Percentiles rank a stretch among this genome's conserved stretches.
Conservation (phyloP, 2,329 filamentous ascomycete species). For the Ceratocystis harringtonii region DNA sequence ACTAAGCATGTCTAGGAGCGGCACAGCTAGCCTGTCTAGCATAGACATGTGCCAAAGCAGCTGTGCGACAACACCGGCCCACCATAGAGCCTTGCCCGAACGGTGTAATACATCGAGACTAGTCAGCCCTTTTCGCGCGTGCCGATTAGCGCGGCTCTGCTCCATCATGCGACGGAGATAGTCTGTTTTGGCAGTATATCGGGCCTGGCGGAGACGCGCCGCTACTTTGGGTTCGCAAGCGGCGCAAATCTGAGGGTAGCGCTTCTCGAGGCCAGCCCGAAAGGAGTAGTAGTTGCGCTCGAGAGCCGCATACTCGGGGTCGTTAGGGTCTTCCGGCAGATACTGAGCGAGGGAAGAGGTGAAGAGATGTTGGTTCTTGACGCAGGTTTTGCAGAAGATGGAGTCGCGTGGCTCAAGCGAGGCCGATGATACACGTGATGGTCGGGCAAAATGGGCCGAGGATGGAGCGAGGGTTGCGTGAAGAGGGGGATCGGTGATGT, state of each 20-base stretch:
- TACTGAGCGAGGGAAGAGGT: slow-evolving; percentile 66
- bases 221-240: slow-evolving; percentile 64
- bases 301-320: slow-evolving; percentile 54
- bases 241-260: slow-evolving; percentile 79
- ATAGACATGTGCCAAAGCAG: slow-evolving; percentile 35
- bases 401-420: slow-evolving; percentile 19
- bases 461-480: slow-evolving; percentile 33
- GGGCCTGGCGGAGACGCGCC: slow-evolving; percentile 51
- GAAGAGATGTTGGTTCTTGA: slow-evolving; percentile 78
- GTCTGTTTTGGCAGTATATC: slow-evolving; percentile 74
- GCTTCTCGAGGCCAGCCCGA: slow-evolving; percentile 56
- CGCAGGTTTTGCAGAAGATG: slow-evolving; percentile 59
- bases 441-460: slow-evolving; percentile 20
- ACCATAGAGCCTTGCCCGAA: slow-evolving; percentile 34
- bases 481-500: slow-evolving; percentile 75
- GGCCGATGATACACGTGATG: slow-evolving; percentile 22
- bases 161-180: slow-evolving; percentile 62
- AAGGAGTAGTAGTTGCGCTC: slow-evolving; percentile 57
- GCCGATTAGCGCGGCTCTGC: slow-evolving; percentile 34
- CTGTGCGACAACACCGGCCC: slow-evolving; percentile 32
- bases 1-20: neutral
- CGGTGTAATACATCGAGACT: slow-evolving; percentile 30
- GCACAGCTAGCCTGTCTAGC: slow-evolving; percentile 17
- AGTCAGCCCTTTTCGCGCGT: slow-evolving; percentile 23
- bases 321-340: slow-evolving; percentile 46